Evolutionary conservation across 1,139 yeast genomes (phyloP).

Genomic region (Geotrichum bryndzae): DNA sequence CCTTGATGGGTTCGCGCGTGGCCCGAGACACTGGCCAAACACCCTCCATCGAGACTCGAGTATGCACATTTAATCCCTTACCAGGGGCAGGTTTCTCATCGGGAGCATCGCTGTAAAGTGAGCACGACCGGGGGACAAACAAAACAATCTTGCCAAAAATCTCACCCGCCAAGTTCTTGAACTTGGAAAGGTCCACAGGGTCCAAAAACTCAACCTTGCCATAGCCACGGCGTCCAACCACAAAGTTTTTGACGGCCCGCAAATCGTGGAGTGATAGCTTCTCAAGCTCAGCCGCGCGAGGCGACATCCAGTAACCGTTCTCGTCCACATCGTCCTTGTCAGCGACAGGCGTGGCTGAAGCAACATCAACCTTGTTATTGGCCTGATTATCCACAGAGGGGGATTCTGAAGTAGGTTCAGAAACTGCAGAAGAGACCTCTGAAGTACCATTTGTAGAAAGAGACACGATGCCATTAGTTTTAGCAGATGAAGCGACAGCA

Average conservation of each 20-base stretch:
- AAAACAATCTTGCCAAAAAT: conserved; percentile 39
- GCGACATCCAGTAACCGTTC: conserved; percentile 85
- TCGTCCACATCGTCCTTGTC: conserved; percentile 46
- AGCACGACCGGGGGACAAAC: conserved; percentile 57
- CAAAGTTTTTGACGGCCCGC: conserved; percentile 55
- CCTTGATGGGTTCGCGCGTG: conserved; percentile 67
- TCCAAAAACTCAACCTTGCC: conserved; percentile 71
- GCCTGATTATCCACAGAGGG: background rate
- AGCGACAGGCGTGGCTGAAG: background rate
- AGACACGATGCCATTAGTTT: background rate
- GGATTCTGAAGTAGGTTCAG: background rate
- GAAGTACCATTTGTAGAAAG: background rate
- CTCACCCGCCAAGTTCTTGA: conserved; percentile 54
- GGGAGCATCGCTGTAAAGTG: conserved; percentile 52
- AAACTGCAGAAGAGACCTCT: background rate
- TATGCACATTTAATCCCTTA: conserved; percentile 76
- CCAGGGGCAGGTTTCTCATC: conserved; percentile 62
- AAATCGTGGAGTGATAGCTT: conserved; percentile 57
- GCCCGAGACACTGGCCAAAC: conserved; percentile 74
- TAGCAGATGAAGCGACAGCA: background rate
- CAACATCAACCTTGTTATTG: background rate
- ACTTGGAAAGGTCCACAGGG: conserved; percentile 76
- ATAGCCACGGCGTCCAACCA: conserved; percentile 71
- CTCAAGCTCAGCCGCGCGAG: conserved; percentile 59
- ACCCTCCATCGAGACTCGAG: conserved; percentile 64